Percentiles rank a stretch among this genome's conserved stretches.
Conservation (phyloP, 2,329 filamentous ascomycete genomes). For the Pseudopyricularia javanii region DNA sequence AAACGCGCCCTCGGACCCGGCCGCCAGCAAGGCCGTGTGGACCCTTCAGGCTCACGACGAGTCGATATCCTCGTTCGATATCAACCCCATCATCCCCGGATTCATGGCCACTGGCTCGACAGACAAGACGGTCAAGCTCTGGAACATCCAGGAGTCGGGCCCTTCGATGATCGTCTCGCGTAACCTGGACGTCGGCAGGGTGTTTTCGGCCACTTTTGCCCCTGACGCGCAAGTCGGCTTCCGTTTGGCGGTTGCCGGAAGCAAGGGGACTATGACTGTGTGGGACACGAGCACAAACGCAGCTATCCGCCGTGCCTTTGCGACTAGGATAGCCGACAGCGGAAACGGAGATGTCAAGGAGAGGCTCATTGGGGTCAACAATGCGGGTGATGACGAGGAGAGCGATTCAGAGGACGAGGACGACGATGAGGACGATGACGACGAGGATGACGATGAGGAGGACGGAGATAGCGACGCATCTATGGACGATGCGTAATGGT, state of each 20-base stretch:
- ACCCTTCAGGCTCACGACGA: constrained; percentile 91
- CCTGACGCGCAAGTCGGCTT: constrained; percentile 87
- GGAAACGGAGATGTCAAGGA: constrained; percentile 58
- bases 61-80: constrained; percentile 81
- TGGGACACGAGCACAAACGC: constrained; percentile 96
- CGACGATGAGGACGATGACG: constrained; percentile 28
- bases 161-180: constrained; percentile 85
- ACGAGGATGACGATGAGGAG: constrained; percentile 18
- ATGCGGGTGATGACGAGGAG: constrained; percentile 44
- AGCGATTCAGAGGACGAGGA: constrained; percentile 32
- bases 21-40: constrained; percentile 77
- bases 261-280: constrained; percentile 82
- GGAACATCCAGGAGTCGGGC: constrained; percentile 73
- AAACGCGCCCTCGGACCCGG: constrained; percentile 59
- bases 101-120: constrained; percentile 89
- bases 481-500: constrained; percentile 42
- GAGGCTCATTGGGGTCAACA: constrained; percentile 61
- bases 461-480: constrained; percentile 28
- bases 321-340: constrained; percentile 45
- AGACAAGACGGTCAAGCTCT: constrained; percentile 92
- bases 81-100: constrained; percentile 81
- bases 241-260: constrained; percentile 83
- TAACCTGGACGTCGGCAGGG: constrained; percentile 86
- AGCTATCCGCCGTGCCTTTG: constrained; percentile 75
- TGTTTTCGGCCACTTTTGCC: constrained; percentile 84